A percentile compares a stretch with the other conserved stretches of the same genome.
Conservation (phyloP, 257 asterid genomes). For the Scutellaria galericulata region DNA sequence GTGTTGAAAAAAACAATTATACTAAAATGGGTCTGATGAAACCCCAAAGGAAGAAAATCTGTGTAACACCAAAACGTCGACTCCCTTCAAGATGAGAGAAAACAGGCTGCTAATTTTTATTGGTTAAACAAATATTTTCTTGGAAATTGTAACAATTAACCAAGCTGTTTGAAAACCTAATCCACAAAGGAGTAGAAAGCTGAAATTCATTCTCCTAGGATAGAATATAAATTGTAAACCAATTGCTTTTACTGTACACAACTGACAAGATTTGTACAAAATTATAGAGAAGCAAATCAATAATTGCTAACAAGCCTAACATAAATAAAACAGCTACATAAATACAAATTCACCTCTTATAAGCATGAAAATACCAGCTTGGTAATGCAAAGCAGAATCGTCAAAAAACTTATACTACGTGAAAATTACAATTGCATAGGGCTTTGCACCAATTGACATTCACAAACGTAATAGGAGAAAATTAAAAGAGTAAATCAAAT, state of each 20-base stretch:
- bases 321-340: not conserved
- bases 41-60: not conserved
- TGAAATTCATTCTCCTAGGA: not conserved
- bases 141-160: not conserved
- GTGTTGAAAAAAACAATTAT: not conserved
- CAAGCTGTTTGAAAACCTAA: not conserved
- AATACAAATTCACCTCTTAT: not conserved
- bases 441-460: not conserved
- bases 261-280: not conserved
- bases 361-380: not conserved
- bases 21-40: not conserved
- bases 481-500: not conserved
- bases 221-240: not conserved
- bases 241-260: not conserved
- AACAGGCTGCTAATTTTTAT: slow-evolving; percentile 10
- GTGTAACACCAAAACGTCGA: not conserved
- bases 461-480: not conserved
- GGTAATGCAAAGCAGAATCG: not conserved
- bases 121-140: not conserved
- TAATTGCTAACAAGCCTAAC: not conserved
- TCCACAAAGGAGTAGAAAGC: not conserved
- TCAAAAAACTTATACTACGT: not conserved
- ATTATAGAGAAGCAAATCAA: not conserved
- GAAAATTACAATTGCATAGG: not conserved
- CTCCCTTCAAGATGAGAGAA: not conserved